A percentile compares a stretch with the other conserved stretches of the same genome.
phyloP scores from a whole-genome alignment of 2,329 filamentous ascomycete genomes.

The Beauveria pseudobassiana region DNA sequence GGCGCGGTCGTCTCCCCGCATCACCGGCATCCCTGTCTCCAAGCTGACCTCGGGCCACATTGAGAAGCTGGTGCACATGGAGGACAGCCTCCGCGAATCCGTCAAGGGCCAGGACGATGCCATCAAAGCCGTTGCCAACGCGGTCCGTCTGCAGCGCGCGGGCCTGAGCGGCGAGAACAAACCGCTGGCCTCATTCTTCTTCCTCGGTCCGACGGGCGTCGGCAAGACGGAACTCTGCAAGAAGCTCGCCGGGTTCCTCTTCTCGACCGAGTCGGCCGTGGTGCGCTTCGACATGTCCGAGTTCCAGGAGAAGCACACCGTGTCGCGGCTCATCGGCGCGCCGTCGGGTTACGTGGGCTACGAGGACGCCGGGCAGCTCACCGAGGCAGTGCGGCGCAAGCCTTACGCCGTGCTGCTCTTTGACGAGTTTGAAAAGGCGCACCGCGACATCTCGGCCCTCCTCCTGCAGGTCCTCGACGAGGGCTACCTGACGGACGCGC shows the following conservation, averaged over 20 bases:
- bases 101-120: constrained; percentile 94
- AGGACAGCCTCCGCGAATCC: constrained; percentile 74
- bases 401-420: constrained; percentile 93
- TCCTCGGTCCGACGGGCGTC: constrained; percentile 91
- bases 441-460: constrained; percentile 86
- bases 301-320: constrained; percentile 95
- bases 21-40: constrained; percentile 85
- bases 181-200: constrained; percentile 92
- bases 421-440: constrained; percentile 96
- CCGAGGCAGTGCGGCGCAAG: constrained; percentile 88
- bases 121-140: constrained; percentile 81
- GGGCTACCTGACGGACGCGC: constrained; percentile 88
- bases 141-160: constrained; percentile 87
- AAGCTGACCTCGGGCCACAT: constrained; percentile 92
- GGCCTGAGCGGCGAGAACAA: constrained; percentile 87
- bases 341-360: constrained; percentile 95
- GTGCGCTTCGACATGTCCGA: constrained; percentile 97
- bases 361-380: constrained; percentile 92
- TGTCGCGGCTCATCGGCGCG: constrained; percentile 84
- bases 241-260: constrained; percentile 87
- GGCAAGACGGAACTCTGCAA: constrained; percentile 98
- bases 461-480: constrained; percentile 93
- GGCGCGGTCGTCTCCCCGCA: constrained; percentile 83
- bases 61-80: constrained; percentile 93
- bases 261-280: constrained; percentile 85